Conservation (phyloP, 805 yeast genomes). For the Jamesozyma jinghongensis region DNA sequence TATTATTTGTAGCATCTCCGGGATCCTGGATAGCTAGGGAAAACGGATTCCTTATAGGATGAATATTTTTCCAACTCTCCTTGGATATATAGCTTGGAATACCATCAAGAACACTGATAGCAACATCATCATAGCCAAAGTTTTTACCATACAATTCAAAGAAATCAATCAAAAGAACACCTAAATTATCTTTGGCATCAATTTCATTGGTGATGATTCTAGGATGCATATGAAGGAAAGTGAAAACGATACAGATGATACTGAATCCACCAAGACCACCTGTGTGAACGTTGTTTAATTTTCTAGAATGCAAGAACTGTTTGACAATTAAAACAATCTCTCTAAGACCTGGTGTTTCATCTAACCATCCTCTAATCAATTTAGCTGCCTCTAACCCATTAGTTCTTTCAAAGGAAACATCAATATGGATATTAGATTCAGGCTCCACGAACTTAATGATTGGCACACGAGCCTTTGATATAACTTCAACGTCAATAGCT, state of each 20-base stretch:
- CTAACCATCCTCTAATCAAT: constrained; percentile 66
- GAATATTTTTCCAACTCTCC: constrained; percentile 40
- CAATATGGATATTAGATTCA: constrained; percentile 61
- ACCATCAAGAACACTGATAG: constrained; percentile 52
- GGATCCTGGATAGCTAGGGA: constrained; percentile 83
- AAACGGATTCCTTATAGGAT: constrained; percentile 45
- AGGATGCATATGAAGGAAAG: constrained; percentile 75
- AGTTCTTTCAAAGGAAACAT: constrained; percentile 78
- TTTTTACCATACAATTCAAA: constrained; percentile 87
- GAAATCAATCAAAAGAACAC: constrained; percentile 79
- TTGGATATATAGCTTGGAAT: constrained; percentile 54
- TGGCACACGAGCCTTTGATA: constrained; percentile 88
- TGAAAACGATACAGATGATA: constrained; percentile 75
- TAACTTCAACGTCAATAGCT: constrained; percentile 71
- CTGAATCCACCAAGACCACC: constrained; percentile 96
- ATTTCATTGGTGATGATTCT: constrained; percentile 58
- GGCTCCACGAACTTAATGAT: constrained; percentile 85
- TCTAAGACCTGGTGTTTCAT: constrained; percentile 65
- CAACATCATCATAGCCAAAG: constrained; percentile 76
- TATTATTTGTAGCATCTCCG: constrained; percentile 71
- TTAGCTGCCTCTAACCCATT: constrained; percentile 80
- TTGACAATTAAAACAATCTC: constrained; percentile 76
- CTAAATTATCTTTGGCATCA: constrained; percentile 64
- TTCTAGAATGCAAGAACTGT: constrained; percentile 72
- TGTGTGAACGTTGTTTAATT: constrained; percentile 73